Evolutionary conservation across 2,329 filamentous ascomycete genomes (phyloP).

Genomic region (Clonostachys rosea): DNA sequence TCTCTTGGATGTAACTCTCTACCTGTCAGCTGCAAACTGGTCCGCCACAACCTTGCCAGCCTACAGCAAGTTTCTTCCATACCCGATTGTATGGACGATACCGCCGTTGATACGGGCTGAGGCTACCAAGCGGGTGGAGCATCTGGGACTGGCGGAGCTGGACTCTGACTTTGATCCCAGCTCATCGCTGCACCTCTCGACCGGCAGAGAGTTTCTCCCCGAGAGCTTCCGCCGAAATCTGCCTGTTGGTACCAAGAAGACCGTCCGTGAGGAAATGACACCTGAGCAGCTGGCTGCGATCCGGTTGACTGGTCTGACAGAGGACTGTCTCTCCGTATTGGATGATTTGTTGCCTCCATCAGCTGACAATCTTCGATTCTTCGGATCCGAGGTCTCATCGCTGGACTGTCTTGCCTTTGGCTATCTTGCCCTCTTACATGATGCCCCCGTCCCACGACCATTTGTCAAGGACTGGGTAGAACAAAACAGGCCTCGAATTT

Average conservation of each 20-base stretch:
- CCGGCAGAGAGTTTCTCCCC: slow-evolving; percentile 29
- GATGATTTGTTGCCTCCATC: neutral
- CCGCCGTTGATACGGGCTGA: slow-evolving; percentile 68
- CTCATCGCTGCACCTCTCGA: slow-evolving; percentile 25
- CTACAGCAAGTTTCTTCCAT: slow-evolving; percentile 74
- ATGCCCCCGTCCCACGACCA: slow-evolving; percentile 35
- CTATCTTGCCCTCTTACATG: slow-evolving; percentile 71
- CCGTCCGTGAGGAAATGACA: slow-evolving; percentile 57
- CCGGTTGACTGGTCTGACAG: slow-evolving; percentile 67
- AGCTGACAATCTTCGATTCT: neutral
- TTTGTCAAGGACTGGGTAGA: slow-evolving; percentile 35
- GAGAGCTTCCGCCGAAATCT: slow-evolving; percentile 31
- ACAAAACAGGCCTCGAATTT: slow-evolving; percentile 19
- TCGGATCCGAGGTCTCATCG: slow-evolving; percentile 11
- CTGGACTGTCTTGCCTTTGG: slow-evolving; percentile 79
- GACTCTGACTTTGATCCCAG: slow-evolving; percentile 52
- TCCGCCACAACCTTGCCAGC: slow-evolving; percentile 69
- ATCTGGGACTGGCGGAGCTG: slow-evolving; percentile 64
- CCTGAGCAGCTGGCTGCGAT: slow-evolving; percentile 72
- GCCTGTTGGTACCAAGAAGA: slow-evolving; percentile 41
- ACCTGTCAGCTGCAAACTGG: slow-evolving; percentile 89
- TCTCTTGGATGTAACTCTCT: slow-evolving; percentile 81
- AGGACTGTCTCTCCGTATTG: slow-evolving; percentile 67
- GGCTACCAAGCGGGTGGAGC: slow-evolving; percentile 65
- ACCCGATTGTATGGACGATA: slow-evolving; percentile 84